Conservation (phyloP, 495 filamentous ascomycete genomes). For the Neurospora sp. region DNA sequence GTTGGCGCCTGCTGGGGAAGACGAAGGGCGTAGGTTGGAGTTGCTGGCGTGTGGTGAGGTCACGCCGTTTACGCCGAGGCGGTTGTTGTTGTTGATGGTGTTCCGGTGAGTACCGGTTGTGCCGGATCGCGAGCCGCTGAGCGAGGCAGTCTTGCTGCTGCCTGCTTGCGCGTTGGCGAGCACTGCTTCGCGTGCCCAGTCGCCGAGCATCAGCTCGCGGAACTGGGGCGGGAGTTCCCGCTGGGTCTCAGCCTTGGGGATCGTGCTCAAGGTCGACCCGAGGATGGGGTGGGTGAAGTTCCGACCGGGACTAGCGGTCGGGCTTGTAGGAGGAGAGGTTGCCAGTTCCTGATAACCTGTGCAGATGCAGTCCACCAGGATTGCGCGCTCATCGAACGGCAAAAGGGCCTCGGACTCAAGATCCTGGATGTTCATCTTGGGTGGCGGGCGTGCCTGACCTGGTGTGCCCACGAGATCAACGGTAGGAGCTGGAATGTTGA, state of each 20-base stretch:
- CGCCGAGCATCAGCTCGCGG: slow-evolving; percentile 54
- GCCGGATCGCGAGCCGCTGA: slow-evolving; percentile 60
- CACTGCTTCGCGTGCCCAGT: slow-evolving; percentile 68
- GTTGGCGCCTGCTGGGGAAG: slow-evolving; percentile 20
- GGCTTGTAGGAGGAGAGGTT: slow-evolving; percentile 54
- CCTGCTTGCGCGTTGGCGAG: slow-evolving; percentile 57
- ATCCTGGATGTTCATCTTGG: slow-evolving; percentile 37
- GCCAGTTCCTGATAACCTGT: slow-evolving; percentile 51
- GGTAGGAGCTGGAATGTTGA: slow-evolving; percentile 57
- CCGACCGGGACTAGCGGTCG: slow-evolving; percentile 61
- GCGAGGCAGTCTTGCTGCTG: slow-evolving; percentile 58
- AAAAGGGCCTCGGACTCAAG: slow-evolving; percentile 49
- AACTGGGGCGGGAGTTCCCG: slow-evolving; percentile 39
- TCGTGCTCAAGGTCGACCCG: slow-evolving; percentile 30
- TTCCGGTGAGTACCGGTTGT: slow-evolving; percentile 44
- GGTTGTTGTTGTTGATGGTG: slow-evolving; percentile 13
- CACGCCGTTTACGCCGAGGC: slow-evolving; percentile 47
- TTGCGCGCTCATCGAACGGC: slow-evolving; percentile 55
- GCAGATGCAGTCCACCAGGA: slow-evolving; percentile 63
- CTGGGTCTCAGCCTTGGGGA: slow-evolving; percentile 23
- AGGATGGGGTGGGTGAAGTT: slow-evolving; percentile 52
- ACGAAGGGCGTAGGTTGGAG: slow-evolving; percentile 32
- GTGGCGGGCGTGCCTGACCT: slow-evolving; percentile 34
- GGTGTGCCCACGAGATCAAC: slow-evolving; percentile 37
- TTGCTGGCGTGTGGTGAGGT: slow-evolving; percentile 30